Evolutionary conservation across 768 basidiomycete species (phyloP).

Genomic region (Lactarius hengduanensis): DNA sequence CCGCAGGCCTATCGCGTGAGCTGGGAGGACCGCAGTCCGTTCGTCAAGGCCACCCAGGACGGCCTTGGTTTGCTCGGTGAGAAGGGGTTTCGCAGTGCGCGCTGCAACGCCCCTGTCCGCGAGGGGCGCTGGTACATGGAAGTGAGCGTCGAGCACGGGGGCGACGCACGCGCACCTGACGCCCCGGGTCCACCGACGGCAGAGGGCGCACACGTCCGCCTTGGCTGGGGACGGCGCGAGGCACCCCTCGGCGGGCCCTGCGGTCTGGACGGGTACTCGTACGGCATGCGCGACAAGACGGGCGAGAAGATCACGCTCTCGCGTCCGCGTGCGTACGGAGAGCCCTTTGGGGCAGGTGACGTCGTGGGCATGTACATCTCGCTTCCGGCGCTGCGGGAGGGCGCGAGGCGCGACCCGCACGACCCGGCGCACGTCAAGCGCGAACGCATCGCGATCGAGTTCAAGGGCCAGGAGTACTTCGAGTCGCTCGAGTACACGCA

Average conservation of each 20-base stretch:
- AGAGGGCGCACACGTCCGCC: slow-evolving; percentile 79
- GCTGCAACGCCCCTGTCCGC: slow-evolving; percentile 85
- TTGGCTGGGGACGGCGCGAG: slow-evolving; percentile 92
- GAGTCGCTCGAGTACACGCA: slow-evolving; percentile 88
- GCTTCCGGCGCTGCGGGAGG: slow-evolving; percentile 65
- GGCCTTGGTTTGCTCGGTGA: slow-evolving; percentile 74
- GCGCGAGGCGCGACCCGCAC: slow-evolving; percentile 59
- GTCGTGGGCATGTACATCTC: slow-evolving; percentile 93
- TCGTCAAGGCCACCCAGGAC: slow-evolving; percentile 75
- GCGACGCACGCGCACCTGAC: slow-evolving; percentile 56
- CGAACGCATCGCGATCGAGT: slow-evolving; percentile 90
- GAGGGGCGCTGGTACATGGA: slow-evolving; percentile 96
- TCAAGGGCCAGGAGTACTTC: slow-evolving; percentile 97
- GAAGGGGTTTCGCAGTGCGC: slow-evolving; percentile 87
- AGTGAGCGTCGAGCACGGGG: slow-evolving; percentile 72
- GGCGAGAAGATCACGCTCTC: slow-evolving; percentile 91
- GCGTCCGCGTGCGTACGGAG: slow-evolving; percentile 75
- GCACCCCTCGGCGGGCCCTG: slow-evolving; percentile 91
- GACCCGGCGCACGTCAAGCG: slow-evolving; percentile 85
- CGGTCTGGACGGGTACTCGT: slow-evolving; percentile 92
- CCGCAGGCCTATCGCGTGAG: slow-evolving; percentile 70
- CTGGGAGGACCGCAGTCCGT: slow-evolving; percentile 90
- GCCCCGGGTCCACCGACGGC: slow-evolving; percentile 37
- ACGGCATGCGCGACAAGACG: slow-evolving; percentile 86
- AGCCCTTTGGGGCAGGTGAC: slow-evolving; percentile 74